These are phyloP conservation scores for Acanthamoeba lenticulata DNA, from an alignment of 208 protist genomes.

Conservation along the genomic window DNA sequence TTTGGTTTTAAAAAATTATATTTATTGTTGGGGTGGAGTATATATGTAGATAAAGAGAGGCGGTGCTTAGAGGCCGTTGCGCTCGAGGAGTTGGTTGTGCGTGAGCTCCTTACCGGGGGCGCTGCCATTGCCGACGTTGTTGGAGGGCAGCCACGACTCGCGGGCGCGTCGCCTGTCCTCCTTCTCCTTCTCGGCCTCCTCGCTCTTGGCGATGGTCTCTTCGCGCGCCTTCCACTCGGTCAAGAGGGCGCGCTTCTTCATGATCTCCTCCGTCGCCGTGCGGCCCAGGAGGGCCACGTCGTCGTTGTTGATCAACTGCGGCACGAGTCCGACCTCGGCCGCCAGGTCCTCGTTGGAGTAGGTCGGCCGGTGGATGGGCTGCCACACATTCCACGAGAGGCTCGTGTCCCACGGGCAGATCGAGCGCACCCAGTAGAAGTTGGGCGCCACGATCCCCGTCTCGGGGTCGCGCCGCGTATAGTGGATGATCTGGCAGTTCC, in stretches of 20 bases:
- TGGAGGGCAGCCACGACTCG: neutral
- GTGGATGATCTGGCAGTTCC: constrained; percentile 71
- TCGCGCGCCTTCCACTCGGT: neutral
- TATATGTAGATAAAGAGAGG: no score
- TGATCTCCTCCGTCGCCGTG: neutral
- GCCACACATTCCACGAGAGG: constrained; percentile 32
- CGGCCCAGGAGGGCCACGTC: neutral
- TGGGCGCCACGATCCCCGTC: constrained; percentile 36
- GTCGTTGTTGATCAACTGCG: constrained; percentile 18
- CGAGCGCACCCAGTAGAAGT: constrained; percentile 61
- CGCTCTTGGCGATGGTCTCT: neutral
- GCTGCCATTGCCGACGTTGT: neutral
- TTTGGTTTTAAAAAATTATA: neutral
- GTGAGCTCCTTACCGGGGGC: neutral
- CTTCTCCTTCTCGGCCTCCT: constrained; percentile 6
- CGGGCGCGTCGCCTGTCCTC: neutral
- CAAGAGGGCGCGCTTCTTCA: neutral
- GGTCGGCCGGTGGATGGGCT: constrained; percentile 14
- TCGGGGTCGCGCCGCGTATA: constrained; percentile 65
- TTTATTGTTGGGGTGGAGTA: neutral
- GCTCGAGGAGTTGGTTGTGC: neutral
- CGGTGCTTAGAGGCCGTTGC: neutral
- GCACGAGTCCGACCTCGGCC: neutral
- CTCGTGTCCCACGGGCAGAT: constrained; percentile 55
- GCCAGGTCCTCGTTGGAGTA: neutral